A percentile compares a stretch with the other conserved stretches of the same genome.
Conservation (phyloP, 805 yeast genomes). For the Yamadazyma nakazawae region DNA sequence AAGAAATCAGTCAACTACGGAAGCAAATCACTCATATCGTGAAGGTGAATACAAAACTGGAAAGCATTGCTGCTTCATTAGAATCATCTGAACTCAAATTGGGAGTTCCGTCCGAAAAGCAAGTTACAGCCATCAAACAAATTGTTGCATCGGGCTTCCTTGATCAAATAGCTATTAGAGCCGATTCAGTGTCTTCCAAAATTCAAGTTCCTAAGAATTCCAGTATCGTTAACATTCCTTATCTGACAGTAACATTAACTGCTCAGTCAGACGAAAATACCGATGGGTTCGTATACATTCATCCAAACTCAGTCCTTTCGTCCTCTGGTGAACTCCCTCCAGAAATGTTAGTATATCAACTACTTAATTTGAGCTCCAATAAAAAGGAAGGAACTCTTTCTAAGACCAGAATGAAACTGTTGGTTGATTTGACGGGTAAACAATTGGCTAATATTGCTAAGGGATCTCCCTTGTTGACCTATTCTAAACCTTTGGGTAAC, state of each 20-base stretch:
- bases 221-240: constrained; percentile 59
- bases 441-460: constrained; percentile 79
- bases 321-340: constrained; percentile 71
- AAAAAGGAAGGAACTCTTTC: constrained; percentile 33
- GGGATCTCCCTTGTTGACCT: constrained; percentile 66
- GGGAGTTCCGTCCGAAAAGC: constrained; percentile 65
- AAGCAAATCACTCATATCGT: constrained; percentile 77
- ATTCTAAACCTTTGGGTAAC: constrained; percentile 88
- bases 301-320: constrained; percentile 68
- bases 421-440: constrained; percentile 71
- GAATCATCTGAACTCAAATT: constrained; percentile 46
- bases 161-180: constrained; percentile 85
- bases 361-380: constrained; percentile 53
- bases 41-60: constrained; percentile 57
- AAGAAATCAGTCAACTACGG: constrained; percentile 78
- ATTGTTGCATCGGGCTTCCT: constrained; percentile 90
- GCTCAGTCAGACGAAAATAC: constrained; percentile 32
- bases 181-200: constrained; percentile 68
- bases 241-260: constrained; percentile 53
- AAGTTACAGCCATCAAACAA: constrained; percentile 79
- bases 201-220: constrained; percentile 56
- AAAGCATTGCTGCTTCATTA: constrained; percentile 47
- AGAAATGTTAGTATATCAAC: constrained; percentile 67
- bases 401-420: constrained; percentile 63
- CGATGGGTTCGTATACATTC: constrained; percentile 68